These are phyloP conservation scores for Triglochin maritima DNA, from an alignment of 106 monocot genomes.

Conservation along the genomic window DNA sequence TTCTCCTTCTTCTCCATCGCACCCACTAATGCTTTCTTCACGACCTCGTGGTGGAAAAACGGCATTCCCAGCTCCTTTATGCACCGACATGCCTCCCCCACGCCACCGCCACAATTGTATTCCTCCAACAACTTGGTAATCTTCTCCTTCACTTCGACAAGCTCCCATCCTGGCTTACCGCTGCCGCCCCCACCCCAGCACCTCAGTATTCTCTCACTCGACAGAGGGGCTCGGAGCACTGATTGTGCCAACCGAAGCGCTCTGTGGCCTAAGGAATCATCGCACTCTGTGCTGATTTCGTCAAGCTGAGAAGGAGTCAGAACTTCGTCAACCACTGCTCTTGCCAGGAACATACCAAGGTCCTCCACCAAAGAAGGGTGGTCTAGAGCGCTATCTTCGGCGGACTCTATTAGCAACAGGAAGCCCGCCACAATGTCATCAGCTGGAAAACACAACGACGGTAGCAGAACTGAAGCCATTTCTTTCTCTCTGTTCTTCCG, in stretches of 20 bases:
- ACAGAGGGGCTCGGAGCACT: constrained; percentile 30
- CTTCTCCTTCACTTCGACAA: constrained; percentile 70
- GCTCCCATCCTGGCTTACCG: constrained; percentile 51
- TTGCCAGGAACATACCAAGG: constrained; percentile 59
- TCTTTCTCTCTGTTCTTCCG: constrained; percentile 67
- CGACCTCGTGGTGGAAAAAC: constrained; percentile 80
- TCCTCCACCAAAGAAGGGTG: constrained; percentile 41
- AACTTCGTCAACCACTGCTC: constrained; percentile 75
- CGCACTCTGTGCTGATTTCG: constrained; percentile 26
- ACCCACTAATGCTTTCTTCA: constrained; percentile 61
- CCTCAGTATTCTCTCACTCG: constrained; percentile 58
- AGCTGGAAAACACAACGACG: constrained; percentile 40
- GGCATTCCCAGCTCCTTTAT: constrained; percentile 79
- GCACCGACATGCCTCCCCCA: constrained; percentile 62
- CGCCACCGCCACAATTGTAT: constrained; percentile 55
- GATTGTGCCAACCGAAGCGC: constrained; percentile 33
- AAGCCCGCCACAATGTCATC: constrained; percentile 49
- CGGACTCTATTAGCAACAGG: constrained; percentile 33
- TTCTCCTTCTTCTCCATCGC: constrained; percentile 74
- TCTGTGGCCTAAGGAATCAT: constrained; percentile 12
- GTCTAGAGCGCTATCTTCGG: constrained; percentile 60
- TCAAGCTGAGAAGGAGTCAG: constrained; percentile 47
- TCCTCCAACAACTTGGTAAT: constrained; percentile 59
- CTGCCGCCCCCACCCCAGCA: constrained; percentile 72
- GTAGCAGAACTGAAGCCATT: constrained; percentile 54